Percentiles rank a stretch among this genome's conserved stretches.
These are phyloP conservation scores for Coniochaeta sp. DNA, from an alignment of 2,329 filamentous ascomycete genomes.

Conservation along the genomic window DNA sequence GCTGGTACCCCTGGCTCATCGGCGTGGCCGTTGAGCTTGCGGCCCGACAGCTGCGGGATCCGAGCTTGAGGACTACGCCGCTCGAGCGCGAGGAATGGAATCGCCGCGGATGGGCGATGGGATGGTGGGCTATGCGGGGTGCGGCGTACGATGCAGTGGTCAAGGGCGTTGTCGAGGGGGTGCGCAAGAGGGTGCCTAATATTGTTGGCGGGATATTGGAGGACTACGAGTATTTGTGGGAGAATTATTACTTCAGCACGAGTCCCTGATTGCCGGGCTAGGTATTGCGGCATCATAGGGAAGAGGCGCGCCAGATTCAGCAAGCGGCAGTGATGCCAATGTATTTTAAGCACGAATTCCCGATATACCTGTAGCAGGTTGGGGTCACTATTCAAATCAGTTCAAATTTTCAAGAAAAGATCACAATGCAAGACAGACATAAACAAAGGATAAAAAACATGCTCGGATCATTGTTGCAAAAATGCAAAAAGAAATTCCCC, in stretches of 20 bases:
- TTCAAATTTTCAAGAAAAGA: too few relatives aligned
- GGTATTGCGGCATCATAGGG: not conserved
- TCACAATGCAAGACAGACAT: too few relatives aligned
- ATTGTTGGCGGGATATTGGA: slow-evolving; percentile 81
- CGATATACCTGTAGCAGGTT: too few relatives aligned
- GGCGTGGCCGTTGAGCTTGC: slow-evolving; percentile 81
- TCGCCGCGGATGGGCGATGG: slow-evolving; percentile 81
- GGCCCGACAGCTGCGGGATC: slow-evolving; percentile 72
- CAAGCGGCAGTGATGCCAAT: not conserved
- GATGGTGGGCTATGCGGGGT: slow-evolving; percentile 96
- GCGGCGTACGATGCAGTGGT: slow-evolving; percentile 93
- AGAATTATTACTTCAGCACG: slow-evolving; percentile 88
- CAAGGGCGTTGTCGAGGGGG: slow-evolving; percentile 62
- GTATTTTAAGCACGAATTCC: too few relatives aligned
- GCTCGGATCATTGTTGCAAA: too few relatives aligned
- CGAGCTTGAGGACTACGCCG: slow-evolving; percentile 72
- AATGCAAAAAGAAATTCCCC: not conserved
- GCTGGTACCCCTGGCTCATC: slow-evolving; percentile 88
- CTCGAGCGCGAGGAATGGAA: slow-evolving; percentile 86
- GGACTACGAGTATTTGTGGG: slow-evolving; percentile 97
- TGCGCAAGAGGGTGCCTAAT: slow-evolving; percentile 70
- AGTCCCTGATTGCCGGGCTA: slow-evolving; percentile 21
- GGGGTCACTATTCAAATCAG: too few relatives aligned
- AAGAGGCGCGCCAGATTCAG: not conserved
- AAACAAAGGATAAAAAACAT: too few relatives aligned